These are phyloP conservation scores for Rhodotorula mucilaginosa DNA, from an alignment of 1,284 basidiomycete species.

Conservation along the genomic window DNA sequence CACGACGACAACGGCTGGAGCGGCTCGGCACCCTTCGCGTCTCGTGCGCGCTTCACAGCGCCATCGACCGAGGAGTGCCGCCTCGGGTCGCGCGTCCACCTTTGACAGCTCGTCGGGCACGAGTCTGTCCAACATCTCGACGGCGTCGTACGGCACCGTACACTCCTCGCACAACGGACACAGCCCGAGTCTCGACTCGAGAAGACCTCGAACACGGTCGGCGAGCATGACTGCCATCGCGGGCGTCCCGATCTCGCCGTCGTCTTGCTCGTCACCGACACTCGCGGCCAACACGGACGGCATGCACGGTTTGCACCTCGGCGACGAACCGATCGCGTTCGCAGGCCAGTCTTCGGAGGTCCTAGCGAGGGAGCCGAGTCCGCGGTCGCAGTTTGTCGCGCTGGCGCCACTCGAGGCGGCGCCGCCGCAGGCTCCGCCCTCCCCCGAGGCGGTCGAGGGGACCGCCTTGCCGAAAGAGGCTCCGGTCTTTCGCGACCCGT, in stretches of 20 bases:
- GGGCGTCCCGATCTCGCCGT: not conserved
- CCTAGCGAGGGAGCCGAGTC: too few relatives aligned
- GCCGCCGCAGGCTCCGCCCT: not conserved
- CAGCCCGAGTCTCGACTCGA: constrained; percentile 6
- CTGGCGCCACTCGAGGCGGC: too few relatives aligned
- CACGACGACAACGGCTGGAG: not conserved
- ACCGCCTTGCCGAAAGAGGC: not conserved
- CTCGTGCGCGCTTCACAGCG: not conserved
- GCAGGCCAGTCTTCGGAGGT: too few relatives aligned
- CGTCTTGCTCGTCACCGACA: not conserved
- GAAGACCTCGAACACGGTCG: not conserved
- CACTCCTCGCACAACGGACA: not conserved
- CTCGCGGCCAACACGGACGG: constrained; percentile 1
- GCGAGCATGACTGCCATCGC: constrained; percentile 2
- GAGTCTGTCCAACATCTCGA: constrained; percentile 11
- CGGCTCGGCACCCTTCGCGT: not conserved
- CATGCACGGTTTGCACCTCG: constrained; percentile 13
- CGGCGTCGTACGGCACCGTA: constrained; percentile 5
- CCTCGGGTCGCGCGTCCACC: constrained; percentile 11
- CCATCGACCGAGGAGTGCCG: not conserved
- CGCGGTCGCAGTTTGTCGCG: too few relatives aligned
- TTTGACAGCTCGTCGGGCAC: constrained; percentile 7
- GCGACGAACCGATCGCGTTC: not conserved
- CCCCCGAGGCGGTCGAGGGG: not conserved
- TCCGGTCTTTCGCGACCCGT: constrained; percentile 3